phyloP scores from a whole-genome alignment of 164 flowering plant genomes.

The Tinospora cordifolia region DNA sequence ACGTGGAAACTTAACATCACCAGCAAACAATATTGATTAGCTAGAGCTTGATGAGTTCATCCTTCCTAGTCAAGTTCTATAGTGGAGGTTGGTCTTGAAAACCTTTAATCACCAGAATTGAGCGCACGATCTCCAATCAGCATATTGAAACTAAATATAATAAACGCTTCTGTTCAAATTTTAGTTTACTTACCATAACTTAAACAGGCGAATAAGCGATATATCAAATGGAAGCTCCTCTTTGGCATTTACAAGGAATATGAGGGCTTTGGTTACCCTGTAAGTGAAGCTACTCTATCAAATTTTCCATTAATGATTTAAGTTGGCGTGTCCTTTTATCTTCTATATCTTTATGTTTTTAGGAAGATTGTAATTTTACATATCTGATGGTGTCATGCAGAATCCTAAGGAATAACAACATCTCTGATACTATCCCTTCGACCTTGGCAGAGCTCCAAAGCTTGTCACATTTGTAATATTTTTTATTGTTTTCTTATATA shows the following conservation, averaged over 20 bases:
- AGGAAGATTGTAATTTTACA: neutral
- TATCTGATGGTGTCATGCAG: conserved; percentile 26
- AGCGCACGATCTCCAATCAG: no score
- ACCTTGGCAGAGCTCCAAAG: conserved; percentile 37
- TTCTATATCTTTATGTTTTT: neutral
- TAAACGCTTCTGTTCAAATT: neutral
- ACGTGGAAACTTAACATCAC: neutral
- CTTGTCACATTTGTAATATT: conserved; percentile 48
- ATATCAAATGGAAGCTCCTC: conserved; percentile 56
- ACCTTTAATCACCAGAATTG: no score
- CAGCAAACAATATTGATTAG: neutral
- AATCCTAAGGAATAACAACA: conserved; percentile 51
- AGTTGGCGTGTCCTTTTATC: neutral
- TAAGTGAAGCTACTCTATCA: conserved; percentile 22
- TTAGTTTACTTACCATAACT: conserved; percentile 9
- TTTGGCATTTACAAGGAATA: conserved; percentile 40
- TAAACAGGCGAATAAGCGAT: conserved; percentile 55
- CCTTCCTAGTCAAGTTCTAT: neutral
- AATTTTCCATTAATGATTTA: neutral
- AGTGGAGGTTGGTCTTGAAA: no score
- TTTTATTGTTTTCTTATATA: neutral
- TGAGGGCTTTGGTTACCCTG: conserved; percentile 48
- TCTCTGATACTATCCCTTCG: conserved; percentile 54
- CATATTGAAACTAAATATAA: neutral
- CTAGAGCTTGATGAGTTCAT: neutral